Percentiles rank a stretch among this genome's conserved stretches.
phyloP scores from a whole-genome alignment of 2,329 filamentous ascomycete species.

The Colletotrichum musicola region DNA sequence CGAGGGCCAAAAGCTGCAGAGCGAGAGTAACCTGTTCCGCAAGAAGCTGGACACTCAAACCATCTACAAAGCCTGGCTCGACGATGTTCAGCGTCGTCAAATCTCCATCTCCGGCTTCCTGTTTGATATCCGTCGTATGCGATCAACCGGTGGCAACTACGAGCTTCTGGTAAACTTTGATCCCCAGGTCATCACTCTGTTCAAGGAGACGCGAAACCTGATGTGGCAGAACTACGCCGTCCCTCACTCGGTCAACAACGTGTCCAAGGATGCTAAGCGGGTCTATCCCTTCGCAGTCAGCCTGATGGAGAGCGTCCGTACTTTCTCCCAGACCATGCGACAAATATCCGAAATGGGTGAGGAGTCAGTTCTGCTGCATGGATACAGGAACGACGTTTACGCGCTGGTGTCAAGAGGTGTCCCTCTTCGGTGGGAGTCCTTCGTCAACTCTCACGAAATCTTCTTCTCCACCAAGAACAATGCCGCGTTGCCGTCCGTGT shows the following conservation, averaged over 20 bases:
- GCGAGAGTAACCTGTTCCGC: conserved; percentile 92
- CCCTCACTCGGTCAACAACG: conserved; percentile 92
- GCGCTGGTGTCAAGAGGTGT: conserved; percentile 86
- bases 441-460: conserved; percentile 95
- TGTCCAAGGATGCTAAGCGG: conserved; percentile 98
- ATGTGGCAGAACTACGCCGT: conserved; percentile 96
- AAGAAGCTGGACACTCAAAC: conserved; percentile 95
- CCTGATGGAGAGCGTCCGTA: conserved; percentile 98
- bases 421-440: conserved; percentile 95
- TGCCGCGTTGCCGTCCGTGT: conserved; percentile 50
- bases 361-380: conserved; percentile 87
- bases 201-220: conserved; percentile 98
- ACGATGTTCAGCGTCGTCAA: conserved; percentile 88
- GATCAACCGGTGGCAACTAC: conserved; percentile 89
- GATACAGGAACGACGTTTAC: conserved; percentile 93
- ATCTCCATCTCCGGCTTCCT: conserved; percentile 92
- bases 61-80: conserved; percentile 95
- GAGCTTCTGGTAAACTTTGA: conserved; percentile 97
- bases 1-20: conserved; percentile 93
- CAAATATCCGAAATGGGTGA: conserved; percentile 88
- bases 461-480: conserved; percentile 70
- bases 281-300: conserved; percentile 99
- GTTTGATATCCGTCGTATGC: conserved; percentile 89
- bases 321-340: conserved; percentile 87
- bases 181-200: conserved; percentile 94